These are phyloP conservation scores for Cryptosporidium tyzzeri DNA, from an alignment of 169 alveolate species.

Conservation along the genomic window DNA sequence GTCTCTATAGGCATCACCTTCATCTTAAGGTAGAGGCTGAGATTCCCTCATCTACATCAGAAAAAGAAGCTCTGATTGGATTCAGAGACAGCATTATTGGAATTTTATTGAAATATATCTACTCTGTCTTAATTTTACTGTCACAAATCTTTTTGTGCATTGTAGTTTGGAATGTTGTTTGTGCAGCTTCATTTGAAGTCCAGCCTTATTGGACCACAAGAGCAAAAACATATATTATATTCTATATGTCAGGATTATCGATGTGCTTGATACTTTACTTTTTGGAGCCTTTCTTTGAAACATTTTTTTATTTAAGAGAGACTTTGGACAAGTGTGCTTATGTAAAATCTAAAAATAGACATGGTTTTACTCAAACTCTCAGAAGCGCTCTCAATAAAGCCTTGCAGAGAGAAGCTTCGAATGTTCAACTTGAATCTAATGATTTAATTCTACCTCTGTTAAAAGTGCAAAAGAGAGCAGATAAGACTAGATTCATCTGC, in stretches of 20 bases:
- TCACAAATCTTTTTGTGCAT: slow-evolving; percentile 44
- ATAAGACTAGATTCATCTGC: slow-evolving; percentile 22
- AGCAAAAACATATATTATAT: slow-evolving; percentile 56
- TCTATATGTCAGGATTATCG: slow-evolving; percentile 30
- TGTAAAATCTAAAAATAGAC: neutral
- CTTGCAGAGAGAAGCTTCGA: neutral
- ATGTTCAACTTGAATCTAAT: neutral
- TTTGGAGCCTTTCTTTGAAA: slow-evolving; percentile 17
- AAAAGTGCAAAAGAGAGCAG: slow-evolving; percentile 13
- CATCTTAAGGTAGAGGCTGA: neutral
- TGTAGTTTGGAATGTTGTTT: slow-evolving; percentile 73
- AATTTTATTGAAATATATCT: neutral
- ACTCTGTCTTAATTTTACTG: neutral
- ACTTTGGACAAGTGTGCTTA: slow-evolving; percentile 37
- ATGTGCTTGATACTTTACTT: slow-evolving; percentile 25
- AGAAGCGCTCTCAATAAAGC: neutral
- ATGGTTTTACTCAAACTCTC: neutral
- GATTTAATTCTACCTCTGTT: slow-evolving; percentile 5
- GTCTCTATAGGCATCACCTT: slow-evolving; percentile 5
- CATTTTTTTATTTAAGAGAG: slow-evolving; percentile 42
- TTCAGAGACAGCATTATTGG: slow-evolving; percentile 29
- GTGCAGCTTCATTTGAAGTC: slow-evolving; percentile 17
- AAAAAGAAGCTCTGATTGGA: neutral
- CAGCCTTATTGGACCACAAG: slow-evolving; percentile 65
- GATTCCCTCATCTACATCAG: neutral